Evolutionary conservation across 1,284 basidiomycete species (phyloP).

Genomic region (Leccinum angustisporum): DNA sequence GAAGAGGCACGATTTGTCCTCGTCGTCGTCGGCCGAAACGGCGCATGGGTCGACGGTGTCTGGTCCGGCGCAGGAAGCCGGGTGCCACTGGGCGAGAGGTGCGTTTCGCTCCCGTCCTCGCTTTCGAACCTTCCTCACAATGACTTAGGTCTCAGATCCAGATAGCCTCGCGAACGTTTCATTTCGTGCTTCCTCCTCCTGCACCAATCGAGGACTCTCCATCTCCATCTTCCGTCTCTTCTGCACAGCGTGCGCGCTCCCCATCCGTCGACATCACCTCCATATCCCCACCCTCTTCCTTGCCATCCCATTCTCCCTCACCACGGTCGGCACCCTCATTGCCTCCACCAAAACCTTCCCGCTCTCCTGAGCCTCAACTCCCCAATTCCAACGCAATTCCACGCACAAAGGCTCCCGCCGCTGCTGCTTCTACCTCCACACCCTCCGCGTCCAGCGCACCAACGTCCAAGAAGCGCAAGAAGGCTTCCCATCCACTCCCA

Average conservation of each 20-base stretch:
- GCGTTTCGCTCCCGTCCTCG: constrained; percentile 27
- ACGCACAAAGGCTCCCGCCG: constrained; percentile 47
- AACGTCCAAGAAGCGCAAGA: constrained; percentile 70
- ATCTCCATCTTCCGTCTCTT: constrained; percentile 68
- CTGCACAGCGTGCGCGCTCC: constrained; percentile 57
- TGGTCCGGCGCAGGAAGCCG: constrained; percentile 89
- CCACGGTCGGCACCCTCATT: constrained; percentile 39
- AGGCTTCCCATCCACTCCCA: constrained; percentile 48
- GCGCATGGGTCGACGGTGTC: constrained; percentile 96
- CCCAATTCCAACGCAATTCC: constrained; percentile 62
- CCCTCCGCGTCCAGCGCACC: constrained; percentile 14
- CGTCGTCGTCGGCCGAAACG: constrained; percentile 91
- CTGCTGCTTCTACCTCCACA: constrained; percentile 14
- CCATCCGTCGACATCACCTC: constrained; percentile 80
- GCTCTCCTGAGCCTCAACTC: constrained; percentile 45
- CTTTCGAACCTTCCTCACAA: constrained; percentile 7
- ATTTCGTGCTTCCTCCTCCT: constrained; percentile 86
- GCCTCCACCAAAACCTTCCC: constrained; percentile 38
- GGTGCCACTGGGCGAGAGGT: constrained; percentile 83
- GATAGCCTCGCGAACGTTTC: constrained; percentile 96
- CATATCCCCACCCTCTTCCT: constrained; percentile 77
- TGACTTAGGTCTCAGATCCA: constrained; percentile 89
- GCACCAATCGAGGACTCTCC: constrained; percentile 72
- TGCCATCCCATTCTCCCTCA: constrained; percentile 70
- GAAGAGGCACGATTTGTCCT: constrained; percentile 88